Percentiles rank a stretch among this genome's conserved stretches.
phyloP scores from a whole-genome alignment of 768 basidiomycete species.

The Lentinula detonsa region DNA sequence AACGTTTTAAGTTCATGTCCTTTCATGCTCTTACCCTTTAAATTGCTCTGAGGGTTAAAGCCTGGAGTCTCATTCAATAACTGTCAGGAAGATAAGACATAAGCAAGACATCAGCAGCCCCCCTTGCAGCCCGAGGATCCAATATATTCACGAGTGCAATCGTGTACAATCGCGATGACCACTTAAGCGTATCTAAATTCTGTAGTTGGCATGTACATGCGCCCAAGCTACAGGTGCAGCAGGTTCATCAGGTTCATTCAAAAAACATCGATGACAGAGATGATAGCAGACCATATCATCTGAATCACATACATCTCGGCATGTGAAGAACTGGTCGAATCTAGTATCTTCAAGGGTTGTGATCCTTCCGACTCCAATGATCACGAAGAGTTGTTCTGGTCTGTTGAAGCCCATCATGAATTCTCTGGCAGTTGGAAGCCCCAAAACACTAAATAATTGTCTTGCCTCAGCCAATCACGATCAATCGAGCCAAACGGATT shows the following conservation, averaged over 20 bases:
- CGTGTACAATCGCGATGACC: too few species aligned
- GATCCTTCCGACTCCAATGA: background rate
- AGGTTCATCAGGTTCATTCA: background rate
- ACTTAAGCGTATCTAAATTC: background rate
- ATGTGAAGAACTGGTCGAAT: constrained; percentile 1
- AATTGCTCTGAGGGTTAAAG: background rate
- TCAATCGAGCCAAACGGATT: background rate
- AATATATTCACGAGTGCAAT: too few species aligned
- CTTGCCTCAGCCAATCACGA: background rate
- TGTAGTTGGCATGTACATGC: background rate
- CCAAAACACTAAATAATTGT: background rate
- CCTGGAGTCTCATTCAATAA: background rate
- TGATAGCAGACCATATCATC: background rate
- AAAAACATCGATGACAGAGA: background rate
- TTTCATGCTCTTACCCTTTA: too few species aligned
- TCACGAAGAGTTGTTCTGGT: background rate
- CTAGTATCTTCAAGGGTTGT: background rate
- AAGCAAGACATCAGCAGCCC: too few species aligned
- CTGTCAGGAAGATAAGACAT: too few species aligned
- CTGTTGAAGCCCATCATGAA: background rate
- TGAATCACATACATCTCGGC: background rate
- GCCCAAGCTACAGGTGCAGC: background rate
- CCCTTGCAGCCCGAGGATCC: too few species aligned
- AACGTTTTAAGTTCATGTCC: background rate
- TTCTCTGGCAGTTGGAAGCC: background rate